A percentile compares a stretch with the other conserved stretches of the same genome.
Conservation (phyloP, 495 filamentous ascomycete species). For the Xylaria telfairii region DNA sequence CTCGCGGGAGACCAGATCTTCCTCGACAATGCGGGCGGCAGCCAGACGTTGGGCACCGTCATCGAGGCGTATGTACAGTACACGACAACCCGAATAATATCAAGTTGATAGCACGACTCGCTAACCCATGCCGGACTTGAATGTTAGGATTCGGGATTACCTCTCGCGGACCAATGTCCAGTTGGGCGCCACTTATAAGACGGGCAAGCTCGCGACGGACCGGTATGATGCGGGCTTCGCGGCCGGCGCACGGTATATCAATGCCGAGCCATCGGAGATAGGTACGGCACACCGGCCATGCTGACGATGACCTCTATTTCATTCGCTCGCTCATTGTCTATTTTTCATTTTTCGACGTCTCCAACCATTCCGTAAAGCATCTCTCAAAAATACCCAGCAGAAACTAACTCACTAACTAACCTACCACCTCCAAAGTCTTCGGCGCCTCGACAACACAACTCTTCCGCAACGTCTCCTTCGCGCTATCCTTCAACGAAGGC, state of each 20-base stretch:
- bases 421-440: conserved; percentile 55
- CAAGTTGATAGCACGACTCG: neutral
- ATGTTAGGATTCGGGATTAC: conserved; percentile 65
- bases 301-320: neutral
- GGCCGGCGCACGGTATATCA: conserved; percentile 71
- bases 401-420: neutral
- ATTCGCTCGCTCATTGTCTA: too few relatives aligned
- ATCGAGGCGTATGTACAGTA: conserved; percentile 63
- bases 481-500: conserved; percentile 62
- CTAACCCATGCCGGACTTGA: neutral
- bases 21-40: conserved; percentile 79
- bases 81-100: neutral
- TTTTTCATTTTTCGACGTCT: neutral
- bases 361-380: too few relatives aligned
- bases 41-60: conserved; percentile 68
- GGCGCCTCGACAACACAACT: conserved; percentile 76
- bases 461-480: conserved; percentile 69
- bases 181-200: conserved; percentile 69
- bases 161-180: conserved; percentile 73
- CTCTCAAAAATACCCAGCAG: neutral
- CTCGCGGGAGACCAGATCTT: conserved; percentile 68
- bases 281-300: conserved; percentile 42
- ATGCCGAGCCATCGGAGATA: conserved; percentile 67
- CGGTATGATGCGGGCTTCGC: conserved; percentile 60
- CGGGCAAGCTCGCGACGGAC: conserved; percentile 59